These are phyloP conservation scores for Beauveria caledonica DNA, from an alignment of 2,329 filamentous ascomycete species.

Conservation along the genomic window DNA sequence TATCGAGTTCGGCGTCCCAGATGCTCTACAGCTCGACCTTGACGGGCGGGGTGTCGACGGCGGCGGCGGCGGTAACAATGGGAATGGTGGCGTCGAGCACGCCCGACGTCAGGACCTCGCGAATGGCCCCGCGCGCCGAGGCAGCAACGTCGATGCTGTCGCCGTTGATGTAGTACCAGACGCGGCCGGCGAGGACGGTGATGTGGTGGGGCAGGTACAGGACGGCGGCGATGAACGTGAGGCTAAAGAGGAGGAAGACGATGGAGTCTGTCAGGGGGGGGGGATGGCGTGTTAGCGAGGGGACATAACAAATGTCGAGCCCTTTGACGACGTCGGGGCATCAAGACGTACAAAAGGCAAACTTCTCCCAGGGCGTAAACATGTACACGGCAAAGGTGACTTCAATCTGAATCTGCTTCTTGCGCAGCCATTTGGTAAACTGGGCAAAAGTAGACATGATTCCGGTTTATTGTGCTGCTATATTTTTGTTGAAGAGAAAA, in stretches of 20 bases:
- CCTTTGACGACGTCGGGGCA: too few relatives aligned
- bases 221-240: slow-evolving; percentile 77
- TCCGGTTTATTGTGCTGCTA: background rate
- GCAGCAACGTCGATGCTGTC: slow-evolving; percentile 51
- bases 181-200: slow-evolving; percentile 69
- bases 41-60: slow-evolving; percentile 19
- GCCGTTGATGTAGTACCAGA: slow-evolving; percentile 92
- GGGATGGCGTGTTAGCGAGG: background rate
- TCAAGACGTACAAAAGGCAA: slow-evolving; percentile 76
- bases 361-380: slow-evolving; percentile 92
- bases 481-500: background rate
- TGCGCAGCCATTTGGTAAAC: slow-evolving; percentile 76
- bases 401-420: slow-evolving; percentile 97
- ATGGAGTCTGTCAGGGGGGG: slow-evolving; percentile 59
- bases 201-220: slow-evolving; percentile 94
- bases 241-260: slow-evolving; percentile 79
- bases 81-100: slow-evolving; percentile 21
- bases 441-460: slow-evolving; percentile 33
- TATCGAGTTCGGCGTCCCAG: too few relatives aligned
- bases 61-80: slow-evolving; percentile 18
- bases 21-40: slow-evolving; percentile 25
- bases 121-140: slow-evolving; percentile 25
- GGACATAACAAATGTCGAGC: background rate
- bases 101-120: slow-evolving; percentile 18
- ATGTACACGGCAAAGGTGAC: slow-evolving; percentile 96